Evolutionary conservation across 257 asterid genomes (phyloP).

Genomic region (Plantago major): DNA sequence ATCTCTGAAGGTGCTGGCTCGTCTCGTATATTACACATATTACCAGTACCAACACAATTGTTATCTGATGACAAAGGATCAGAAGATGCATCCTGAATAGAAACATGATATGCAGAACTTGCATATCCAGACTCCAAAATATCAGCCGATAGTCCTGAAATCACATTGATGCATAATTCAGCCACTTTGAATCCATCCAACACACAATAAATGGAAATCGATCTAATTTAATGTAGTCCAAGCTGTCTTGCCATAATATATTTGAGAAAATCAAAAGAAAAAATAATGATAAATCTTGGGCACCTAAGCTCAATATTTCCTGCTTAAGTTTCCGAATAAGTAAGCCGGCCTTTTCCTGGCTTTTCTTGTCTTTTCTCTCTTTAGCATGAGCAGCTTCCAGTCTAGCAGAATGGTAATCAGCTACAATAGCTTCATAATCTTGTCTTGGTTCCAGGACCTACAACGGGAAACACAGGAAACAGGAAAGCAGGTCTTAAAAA

Average conservation of each 20-base stretch:
- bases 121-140: constrained; percentile 62
- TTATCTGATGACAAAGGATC: constrained; percentile 32
- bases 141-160: constrained; percentile 72
- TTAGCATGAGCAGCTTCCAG: constrained; percentile 75
- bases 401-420: constrained; percentile 83
- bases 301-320: constrained; percentile 82
- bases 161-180: constrained; percentile 11
- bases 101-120: constrained; percentile 37
- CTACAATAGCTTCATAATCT: constrained; percentile 51
- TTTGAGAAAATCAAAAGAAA: background rate
- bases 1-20: constrained; percentile 28
- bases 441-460: constrained; percentile 61
- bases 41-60: constrained; percentile 29
- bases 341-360: constrained; percentile 74
- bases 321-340: constrained; percentile 74
- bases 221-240: constrained; percentile 16
- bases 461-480: constrained; percentile 21
- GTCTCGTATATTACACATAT: constrained; percentile 26
- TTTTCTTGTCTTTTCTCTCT: constrained; percentile 72
- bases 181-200: no score
- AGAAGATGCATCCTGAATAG: constrained; percentile 32
- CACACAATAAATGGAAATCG: background rate
- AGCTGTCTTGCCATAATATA: constrained; percentile 12
- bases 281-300: constrained; percentile 24
- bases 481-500: constrained; percentile 11